Evolutionary conservation across 805 yeast genomes (phyloP), one percentile per base, ranked within the genome.

Genomic region (Yarrowia bubula): DNA sequence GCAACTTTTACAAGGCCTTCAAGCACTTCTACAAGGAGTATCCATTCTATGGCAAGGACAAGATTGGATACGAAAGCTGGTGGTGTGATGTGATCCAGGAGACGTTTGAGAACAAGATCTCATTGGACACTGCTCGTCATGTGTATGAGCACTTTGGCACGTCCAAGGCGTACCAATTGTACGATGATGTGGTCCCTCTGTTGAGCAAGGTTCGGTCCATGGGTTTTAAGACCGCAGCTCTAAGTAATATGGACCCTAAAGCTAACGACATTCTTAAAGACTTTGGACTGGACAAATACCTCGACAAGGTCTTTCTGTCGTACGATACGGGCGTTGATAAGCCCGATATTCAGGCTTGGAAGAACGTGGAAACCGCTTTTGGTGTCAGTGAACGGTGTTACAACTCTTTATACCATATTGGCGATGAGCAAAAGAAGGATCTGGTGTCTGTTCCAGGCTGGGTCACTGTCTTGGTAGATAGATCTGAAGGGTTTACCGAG

Each of bases 211-310:
- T 37, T 5, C 15, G 33, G 39, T 13, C 17, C 1, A 43, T 35
- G 51, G 51, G 51, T 2, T 58, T 43, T 37, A 33, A 13, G 15
- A 58, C 28, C 9, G 41, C 43, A 11, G 51, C 43, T 1, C 17
- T 58, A 8, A 43, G 51, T 22, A 58, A 58, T 15, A 58, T 58
- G 64, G 64, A 58, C 35, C 51, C 50, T 10, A 35, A 43, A 11
- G 50, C 64, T 1, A 15, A 43, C 17, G 35, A 33, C 10, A 43
- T 58, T 7, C 14, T 58, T 7, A 14, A n/a, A 4, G 51, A 58
- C 18, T 43, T 58, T n/a, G 64, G 64, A 1, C 43, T 58, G 0
- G 51, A 32, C 14, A 15, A 32, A 35, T 18, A 13, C 1, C 37
- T 58, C 5, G 51, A 58, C 51, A 18, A 14, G 11, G 42, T 33